Evolutionary conservation across 73 alveolate species (phyloP).

Genomic region (Loxodes magnus): DNA sequence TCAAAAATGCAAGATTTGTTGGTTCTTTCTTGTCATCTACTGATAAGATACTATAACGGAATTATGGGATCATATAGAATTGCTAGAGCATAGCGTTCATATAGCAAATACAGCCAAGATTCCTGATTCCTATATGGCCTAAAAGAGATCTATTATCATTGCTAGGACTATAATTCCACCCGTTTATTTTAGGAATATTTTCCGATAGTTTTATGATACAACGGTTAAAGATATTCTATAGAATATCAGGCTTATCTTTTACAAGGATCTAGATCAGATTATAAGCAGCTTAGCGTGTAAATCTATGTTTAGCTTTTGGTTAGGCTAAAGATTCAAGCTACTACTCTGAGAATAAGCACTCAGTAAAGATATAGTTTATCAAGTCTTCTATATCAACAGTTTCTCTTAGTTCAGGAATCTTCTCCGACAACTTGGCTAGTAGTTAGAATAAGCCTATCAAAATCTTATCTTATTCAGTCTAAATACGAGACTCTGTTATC

Average conservation of each 20-base stretch:
- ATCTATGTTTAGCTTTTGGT: slow-evolving; percentile 26
- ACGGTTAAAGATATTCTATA: slow-evolving; percentile 11
- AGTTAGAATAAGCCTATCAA: slow-evolving; percentile 5
- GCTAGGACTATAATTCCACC: slow-evolving; percentile 70
- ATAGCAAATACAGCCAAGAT: slow-evolving; percentile 91
- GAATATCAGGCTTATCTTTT: slow-evolving; percentile 15
- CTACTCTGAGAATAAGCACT: not conserved
- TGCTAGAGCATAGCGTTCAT: slow-evolving; percentile 94
- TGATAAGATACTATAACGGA: slow-evolving; percentile 75
- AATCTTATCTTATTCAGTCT: slow-evolving; percentile 1
- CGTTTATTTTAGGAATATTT: slow-evolving; percentile 25
- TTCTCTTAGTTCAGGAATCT: not conserved
- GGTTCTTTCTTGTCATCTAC: slow-evolving; percentile 59
- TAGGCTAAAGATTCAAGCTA: slow-evolving; percentile 1
- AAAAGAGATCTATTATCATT: slow-evolving; percentile 41
- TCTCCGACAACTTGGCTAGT: not conserved
- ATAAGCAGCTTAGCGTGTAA: slow-evolving; percentile 33
- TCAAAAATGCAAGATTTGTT: slow-evolving; percentile 11
- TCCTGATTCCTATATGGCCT: slow-evolving; percentile 65
- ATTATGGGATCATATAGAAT: slow-evolving; percentile 86
- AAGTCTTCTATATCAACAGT: not conserved
- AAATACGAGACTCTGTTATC: not conserved
- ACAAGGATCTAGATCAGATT: slow-evolving; percentile 12
- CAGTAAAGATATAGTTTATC: not conserved
- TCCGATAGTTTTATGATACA: slow-evolving; percentile 38